Evolutionary conservation across 768 basidiomycete genomes (phyloP).

Genomic region (Auriscalpium orientale): DNA sequence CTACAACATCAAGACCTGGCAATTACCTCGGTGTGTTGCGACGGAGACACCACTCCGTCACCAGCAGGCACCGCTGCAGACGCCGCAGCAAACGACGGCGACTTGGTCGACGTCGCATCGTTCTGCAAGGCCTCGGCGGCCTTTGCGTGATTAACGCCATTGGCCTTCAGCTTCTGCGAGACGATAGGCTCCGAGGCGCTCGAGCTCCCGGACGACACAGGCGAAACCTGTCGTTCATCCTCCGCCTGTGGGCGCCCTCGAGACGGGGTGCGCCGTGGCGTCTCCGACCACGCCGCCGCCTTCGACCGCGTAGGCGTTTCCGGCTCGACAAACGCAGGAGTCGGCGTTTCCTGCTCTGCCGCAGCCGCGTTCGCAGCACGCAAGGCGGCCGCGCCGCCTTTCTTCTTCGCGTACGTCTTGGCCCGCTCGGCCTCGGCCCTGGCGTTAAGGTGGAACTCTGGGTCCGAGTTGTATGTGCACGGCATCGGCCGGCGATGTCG

Average conservation of each 20-base stretch:
- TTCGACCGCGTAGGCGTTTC: constrained; percentile 45
- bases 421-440: constrained; percentile 49
- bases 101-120: constrained; percentile 16
- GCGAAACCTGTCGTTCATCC: constrained; percentile 54
- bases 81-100: constrained; percentile 7
- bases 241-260: constrained; percentile 21
- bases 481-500: constrained; percentile 75
- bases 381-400: constrained; percentile 42
- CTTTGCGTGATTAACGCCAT: constrained; percentile 37
- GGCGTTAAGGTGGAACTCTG: constrained; percentile 55
- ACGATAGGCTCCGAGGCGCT: constrained; percentile 70
- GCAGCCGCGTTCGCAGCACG: constrained; percentile 36
- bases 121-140: constrained; percentile 19
- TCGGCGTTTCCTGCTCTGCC: constrained; percentile 14
- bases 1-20: constrained; percentile 4
- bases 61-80: constrained; percentile 2
- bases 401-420: constrained; percentile 50
- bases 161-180: constrained; percentile 57
- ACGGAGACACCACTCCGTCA: neutral
- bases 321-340: constrained; percentile 33
- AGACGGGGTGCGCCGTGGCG: constrained; percentile 4
- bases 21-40: constrained; percentile 4
- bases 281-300: constrained; percentile 30
- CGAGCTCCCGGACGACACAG: constrained; percentile 58
- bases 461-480: constrained; percentile 72